Evolutionary conservation across 2,329 filamentous ascomycete genomes (phyloP), one percentile per base, ranked within the genome.

Genomic region (Chalaropsis thielavioides): DNA sequence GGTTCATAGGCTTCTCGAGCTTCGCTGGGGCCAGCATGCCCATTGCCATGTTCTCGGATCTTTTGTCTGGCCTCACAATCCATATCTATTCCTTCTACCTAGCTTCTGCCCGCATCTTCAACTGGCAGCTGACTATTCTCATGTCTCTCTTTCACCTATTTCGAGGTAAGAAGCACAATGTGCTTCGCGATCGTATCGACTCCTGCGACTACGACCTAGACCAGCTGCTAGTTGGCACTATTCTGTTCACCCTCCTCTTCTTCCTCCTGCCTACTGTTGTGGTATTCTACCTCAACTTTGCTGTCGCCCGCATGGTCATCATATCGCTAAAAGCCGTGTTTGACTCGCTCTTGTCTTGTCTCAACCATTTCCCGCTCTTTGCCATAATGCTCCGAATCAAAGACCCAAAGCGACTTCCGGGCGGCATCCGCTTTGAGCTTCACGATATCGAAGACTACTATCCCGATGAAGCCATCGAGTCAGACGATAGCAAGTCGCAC

Each of bases 51-150:
- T 92, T 96, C 74, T 97, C 92, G 0, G 94, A 99, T 73, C 81
- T 99, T 6, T 81, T 97, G 2, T 96, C 92, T 1, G 81, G 95
- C 59, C 79, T 97, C 67, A 99, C 95, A 0, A 78, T 99, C 43
- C 94, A 99, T 75, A 96, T 99, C 65, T 96, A 97, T 78, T 95
- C 89, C 0, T 99, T 99, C 74, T 99, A 99, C 75, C 87, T 97
- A 66, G 92, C 95, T 17, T 96, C 92, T 8, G 94, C 94, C 2
- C 87, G 94, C 62, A 97, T 99, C 71, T 99, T 92, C 75, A 91
- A 97, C 76, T 99, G 94, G 94, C 94, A 99, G 75, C 85, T 99
- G 68, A 95, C 89, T 2, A 97, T 99, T 68, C 87, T 99, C 69
- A 87, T 92, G 69, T 97, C 92, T 11, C 84, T 99, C n/a, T 99